Base-by-base conservation (phyloP, 352 stramenopile species). In the Phytopythium delawarense region DNA sequence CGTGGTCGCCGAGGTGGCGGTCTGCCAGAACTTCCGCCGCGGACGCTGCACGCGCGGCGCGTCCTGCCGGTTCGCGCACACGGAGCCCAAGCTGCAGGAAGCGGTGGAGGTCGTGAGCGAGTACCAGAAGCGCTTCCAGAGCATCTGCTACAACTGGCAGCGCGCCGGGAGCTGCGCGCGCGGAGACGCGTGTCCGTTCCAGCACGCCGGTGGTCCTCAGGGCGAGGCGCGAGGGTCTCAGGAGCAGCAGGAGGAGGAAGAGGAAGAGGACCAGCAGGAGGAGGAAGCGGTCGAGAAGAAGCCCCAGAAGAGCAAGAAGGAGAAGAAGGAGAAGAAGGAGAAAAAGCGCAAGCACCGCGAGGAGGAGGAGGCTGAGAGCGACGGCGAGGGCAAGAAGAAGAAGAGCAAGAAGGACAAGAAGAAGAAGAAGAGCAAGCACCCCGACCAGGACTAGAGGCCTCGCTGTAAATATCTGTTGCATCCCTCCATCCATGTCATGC, bases 71-170 rank as follows among this genome's bases (percentile, higher is more conserved):
- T 89, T 87, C 59, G 74, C 76, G 13, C 80, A 89, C 65, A 81
- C 74, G 16, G 72, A 67, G 12, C 37, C 75, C 13, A 53, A 60
- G 40, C 9, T 61, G 35, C 59, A 76, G 5, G 66, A 57, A 30
- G 68, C 71, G 15, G 76, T 88, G 28, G 74, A 88, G 51, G 74
- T 84, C 59, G 76, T 84, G 52, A 85, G 76, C 54, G 66, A 74
- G 58, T 85, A 86, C 63, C 76, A 88, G 61, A 85, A 88, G 61
- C 74, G 78, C 40, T 85, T 84, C 56, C 76, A 88, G 59, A 85
- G 74, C 30, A 67, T 85, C 21, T 87, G 78, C 61, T 87, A 87
- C 73, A 87, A 87, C 45, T 87, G 78, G 78, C 78, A 87, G 51
- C 71, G 76, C 13, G 71, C 28, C 18, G 68, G 63, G 16, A 71